phyloP scores from a whole-genome alignment of 371 early-diverging fungal genomes.

The Saksenaea oblongispora region DNA sequence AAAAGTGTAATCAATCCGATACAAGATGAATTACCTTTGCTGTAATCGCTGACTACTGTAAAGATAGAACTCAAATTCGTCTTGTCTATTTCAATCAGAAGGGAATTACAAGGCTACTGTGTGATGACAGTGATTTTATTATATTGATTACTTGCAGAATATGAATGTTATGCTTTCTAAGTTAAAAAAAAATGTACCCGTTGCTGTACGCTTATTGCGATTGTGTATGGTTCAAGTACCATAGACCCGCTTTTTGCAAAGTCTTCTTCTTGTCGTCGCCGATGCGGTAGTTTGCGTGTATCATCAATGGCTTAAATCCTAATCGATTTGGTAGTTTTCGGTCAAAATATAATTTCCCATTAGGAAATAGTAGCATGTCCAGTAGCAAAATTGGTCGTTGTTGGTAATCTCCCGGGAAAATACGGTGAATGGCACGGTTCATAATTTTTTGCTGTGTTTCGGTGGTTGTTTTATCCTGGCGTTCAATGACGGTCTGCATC shows the following conservation, averaged over 20 bases:
- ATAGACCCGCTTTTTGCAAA: slow-evolving; percentile 19
- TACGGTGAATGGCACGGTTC: slow-evolving; percentile 12
- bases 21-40: too few species aligned
- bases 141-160: too few species aligned
- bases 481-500: slow-evolving; percentile 13
- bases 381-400: slow-evolving; percentile 14
- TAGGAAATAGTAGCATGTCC: slow-evolving; percentile 23
- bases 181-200: not conserved
- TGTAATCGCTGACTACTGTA: too few species aligned
- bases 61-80: too few species aligned
- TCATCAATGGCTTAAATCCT: slow-evolving; percentile 24
- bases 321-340: slow-evolving; percentile 7
- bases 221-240: slow-evolving; percentile 12
- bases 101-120: too few species aligned
- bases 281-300: slow-evolving; percentile 23
- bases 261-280: slow-evolving; percentile 19
- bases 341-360: slow-evolving; percentile 22
- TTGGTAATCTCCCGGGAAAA: not conserved
- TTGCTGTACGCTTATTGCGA: not conserved
- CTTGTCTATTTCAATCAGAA: too few species aligned
- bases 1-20: not conserved
- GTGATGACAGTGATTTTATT: too few species aligned
- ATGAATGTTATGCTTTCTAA: not conserved
- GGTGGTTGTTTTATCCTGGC: slow-evolving; percentile 14
- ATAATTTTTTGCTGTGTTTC: slow-evolving; percentile 26